phyloP scores from a whole-genome alignment of 108 stramenopile genomes.

The Skeletonema tropicum region DNA sequence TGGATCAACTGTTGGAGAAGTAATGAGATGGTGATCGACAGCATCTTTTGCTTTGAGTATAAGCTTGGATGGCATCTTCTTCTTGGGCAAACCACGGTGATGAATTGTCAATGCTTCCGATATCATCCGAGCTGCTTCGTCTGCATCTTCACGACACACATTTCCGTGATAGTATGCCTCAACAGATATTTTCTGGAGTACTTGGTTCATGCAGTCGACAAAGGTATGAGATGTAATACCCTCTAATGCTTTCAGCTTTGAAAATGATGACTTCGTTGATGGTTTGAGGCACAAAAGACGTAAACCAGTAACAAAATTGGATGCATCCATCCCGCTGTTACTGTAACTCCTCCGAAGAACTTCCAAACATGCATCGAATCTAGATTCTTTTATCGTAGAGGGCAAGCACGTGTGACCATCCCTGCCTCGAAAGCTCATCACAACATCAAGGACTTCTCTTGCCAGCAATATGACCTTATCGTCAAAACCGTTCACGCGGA shows the following conservation, averaged over 20 bases:
- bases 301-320: slow-evolving; percentile 49
- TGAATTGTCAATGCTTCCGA: slow-evolving; percentile 32
- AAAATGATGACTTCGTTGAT: slow-evolving; percentile 55
- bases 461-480: slow-evolving; percentile 75
- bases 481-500: slow-evolving; percentile 81
- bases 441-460: slow-evolving; percentile 47
- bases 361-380: slow-evolving; percentile 80
- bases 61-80: slow-evolving; percentile 61
- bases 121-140: slow-evolving; percentile 50
- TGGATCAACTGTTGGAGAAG: slow-evolving; percentile 65
- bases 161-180: slow-evolving; percentile 82
- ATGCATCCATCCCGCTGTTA: slow-evolving; percentile 75
- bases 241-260: slow-evolving; percentile 68
- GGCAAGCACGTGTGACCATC: slow-evolving; percentile 50
- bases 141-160: slow-evolving; percentile 54
- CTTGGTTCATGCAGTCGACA: slow-evolving; percentile 40
- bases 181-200: slow-evolving; percentile 58
- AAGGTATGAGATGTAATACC: slow-evolving; percentile 55
- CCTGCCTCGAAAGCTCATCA: slow-evolving; percentile 67
- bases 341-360: slow-evolving; percentile 56
- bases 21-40: slow-evolving; percentile 20
- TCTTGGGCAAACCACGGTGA: slow-evolving; percentile 56
- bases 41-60: slow-evolving; percentile 46
- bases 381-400: slow-evolving; percentile 46
- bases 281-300: slow-evolving; percentile 71